A percentile compares a stretch with the other conserved stretches of the same genome.
Evolutionary conservation across 495 filamentous ascomycete species (phyloP).

Genomic region (Neurospora sp.): DNA sequence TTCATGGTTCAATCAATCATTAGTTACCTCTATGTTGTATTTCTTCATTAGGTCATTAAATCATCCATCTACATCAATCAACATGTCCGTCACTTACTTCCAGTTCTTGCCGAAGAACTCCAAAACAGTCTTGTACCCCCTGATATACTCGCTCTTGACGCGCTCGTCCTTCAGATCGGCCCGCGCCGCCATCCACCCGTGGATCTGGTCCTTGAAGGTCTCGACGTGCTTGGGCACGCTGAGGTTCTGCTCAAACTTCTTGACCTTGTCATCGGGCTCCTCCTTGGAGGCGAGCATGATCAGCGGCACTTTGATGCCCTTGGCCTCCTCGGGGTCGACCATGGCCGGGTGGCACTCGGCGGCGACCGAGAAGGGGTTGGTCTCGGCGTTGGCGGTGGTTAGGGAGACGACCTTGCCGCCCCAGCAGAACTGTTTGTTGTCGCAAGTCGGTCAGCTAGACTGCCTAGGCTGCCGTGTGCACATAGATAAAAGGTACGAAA

Average conservation of each 20-base stretch:
- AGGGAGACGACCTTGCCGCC: slow-evolving; percentile 63
- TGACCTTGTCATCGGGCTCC: slow-evolving; percentile 55
- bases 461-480: too few relatives aligned
- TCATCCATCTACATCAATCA: neutral
- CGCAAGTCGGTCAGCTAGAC: neutral
- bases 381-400: slow-evolving; percentile 43
- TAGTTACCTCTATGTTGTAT: neutral
- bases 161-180: slow-evolving; percentile 54
- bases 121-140: slow-evolving; percentile 65
- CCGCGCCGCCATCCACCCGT: slow-evolving; percentile 87
- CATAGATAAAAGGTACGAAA: too few relatives aligned
- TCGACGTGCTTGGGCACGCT: slow-evolving; percentile 63
- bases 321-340: slow-evolving; percentile 69
- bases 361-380: slow-evolving; percentile 57
- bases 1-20: neutral
- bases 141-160: slow-evolving; percentile 65
- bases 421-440: slow-evolving; percentile 62
- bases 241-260: slow-evolving; percentile 58
- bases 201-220: slow-evolving; percentile 71
- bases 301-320: slow-evolving; percentile 52
- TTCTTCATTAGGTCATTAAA: neutral
- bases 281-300: slow-evolving; percentile 59
- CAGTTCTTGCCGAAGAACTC: slow-evolving; percentile 65
- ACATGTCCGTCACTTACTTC: slow-evolving; percentile 6
- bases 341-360: slow-evolving; percentile 78